A percentile compares a stretch with the other conserved stretches of the same genome.
Conservation (phyloP, 2,329 filamentous ascomycete species). For the Xenosphaeropsis pyriputrescens region DNA sequence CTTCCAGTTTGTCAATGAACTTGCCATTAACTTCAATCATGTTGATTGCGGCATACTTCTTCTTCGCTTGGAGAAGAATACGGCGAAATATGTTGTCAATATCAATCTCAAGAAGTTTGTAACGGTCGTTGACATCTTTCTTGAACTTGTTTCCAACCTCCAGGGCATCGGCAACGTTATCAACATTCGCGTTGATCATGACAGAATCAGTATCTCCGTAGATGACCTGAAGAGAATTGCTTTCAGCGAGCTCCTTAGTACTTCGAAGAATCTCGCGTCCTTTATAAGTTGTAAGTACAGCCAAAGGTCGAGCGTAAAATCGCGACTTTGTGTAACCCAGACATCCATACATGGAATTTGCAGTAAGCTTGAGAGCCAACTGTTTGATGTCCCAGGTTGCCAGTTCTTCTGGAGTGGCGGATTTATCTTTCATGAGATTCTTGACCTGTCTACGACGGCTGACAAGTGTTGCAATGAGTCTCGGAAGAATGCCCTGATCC, state of each 20-base stretch:
- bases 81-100: slow-evolving; percentile 96
- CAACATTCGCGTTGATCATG: slow-evolving; percentile 99
- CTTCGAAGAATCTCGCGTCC: slow-evolving; percentile 93
- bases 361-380: slow-evolving; percentile 87
- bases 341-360: slow-evolving; percentile 99
- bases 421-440: slow-evolving; percentile 89
- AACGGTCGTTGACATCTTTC: slow-evolving; percentile 83
- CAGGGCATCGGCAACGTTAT: slow-evolving; percentile 80
- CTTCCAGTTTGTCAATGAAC: slow-evolving; percentile 86
- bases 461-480: slow-evolving; percentile 84
- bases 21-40: slow-evolving; percentile 81
- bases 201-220: slow-evolving; percentile 99
- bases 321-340: slow-evolving; percentile 92
- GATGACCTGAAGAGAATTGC: slow-evolving; percentile 82
- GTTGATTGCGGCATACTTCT: slow-evolving; percentile 97
- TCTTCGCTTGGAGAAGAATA: slow-evolving; percentile 90
- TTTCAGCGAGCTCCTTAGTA: slow-evolving; percentile 91
- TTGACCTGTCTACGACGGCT: slow-evolving; percentile 84
- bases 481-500: slow-evolving; percentile 73
- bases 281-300: slow-evolving; percentile 92
- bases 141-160: slow-evolving; percentile 94
- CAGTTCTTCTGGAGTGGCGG: slow-evolving; percentile 70
- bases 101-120: slow-evolving; percentile 87
- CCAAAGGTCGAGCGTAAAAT: slow-evolving; percentile 90
- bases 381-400: slow-evolving; percentile 98